phyloP scores from a whole-genome alignment of 2,329 filamentous ascomycete species.

The Exophiala viscosa region DNA sequence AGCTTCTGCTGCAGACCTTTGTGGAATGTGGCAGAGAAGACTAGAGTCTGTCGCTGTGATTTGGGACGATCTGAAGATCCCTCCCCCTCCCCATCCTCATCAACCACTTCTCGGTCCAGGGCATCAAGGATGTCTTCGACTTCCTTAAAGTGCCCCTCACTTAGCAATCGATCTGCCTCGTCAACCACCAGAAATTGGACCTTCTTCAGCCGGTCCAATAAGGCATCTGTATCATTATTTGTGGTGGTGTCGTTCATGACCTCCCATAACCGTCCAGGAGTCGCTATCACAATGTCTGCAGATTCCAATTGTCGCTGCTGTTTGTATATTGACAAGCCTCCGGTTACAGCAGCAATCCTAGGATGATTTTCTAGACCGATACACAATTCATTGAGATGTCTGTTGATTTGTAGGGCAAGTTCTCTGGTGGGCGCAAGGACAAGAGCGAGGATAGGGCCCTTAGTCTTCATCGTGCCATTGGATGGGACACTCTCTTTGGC shows the following conservation, averaged over 20 bases:
- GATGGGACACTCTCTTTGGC: background rate
- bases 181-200: conserved; percentile 86
- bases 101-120: conserved; percentile 61
- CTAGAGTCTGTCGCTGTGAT: conserved; percentile 72
- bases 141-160: conserved; percentile 93
- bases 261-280: conserved; percentile 91
- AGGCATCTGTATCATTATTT: conserved; percentile 42
- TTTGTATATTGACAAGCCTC: conserved; percentile 90
- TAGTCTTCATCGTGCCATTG: conserved; percentile 26
- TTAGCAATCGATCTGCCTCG: conserved; percentile 87
- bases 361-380: conserved; percentile 59
- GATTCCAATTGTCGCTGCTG: conserved; percentile 79
- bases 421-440: conserved; percentile 90
- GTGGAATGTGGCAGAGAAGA: conserved; percentile 96
- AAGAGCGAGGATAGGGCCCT: conserved; percentile 60
- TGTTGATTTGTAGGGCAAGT: conserved; percentile 83
- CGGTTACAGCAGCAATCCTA: conserved; percentile 78
- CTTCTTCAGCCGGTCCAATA: conserved; percentile 66
- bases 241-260: conserved; percentile 62
- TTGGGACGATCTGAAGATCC: conserved; percentile 15
- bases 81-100: conserved; percentile 48
- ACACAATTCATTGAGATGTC: conserved; percentile 75
- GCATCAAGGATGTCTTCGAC: conserved; percentile 80
- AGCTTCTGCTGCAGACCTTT: conserved; percentile 88
- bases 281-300: conserved; percentile 90